phyloP scores from a whole-genome alignment of 768 basidiomycete species.

The Suillus subalutaceus region DNA sequence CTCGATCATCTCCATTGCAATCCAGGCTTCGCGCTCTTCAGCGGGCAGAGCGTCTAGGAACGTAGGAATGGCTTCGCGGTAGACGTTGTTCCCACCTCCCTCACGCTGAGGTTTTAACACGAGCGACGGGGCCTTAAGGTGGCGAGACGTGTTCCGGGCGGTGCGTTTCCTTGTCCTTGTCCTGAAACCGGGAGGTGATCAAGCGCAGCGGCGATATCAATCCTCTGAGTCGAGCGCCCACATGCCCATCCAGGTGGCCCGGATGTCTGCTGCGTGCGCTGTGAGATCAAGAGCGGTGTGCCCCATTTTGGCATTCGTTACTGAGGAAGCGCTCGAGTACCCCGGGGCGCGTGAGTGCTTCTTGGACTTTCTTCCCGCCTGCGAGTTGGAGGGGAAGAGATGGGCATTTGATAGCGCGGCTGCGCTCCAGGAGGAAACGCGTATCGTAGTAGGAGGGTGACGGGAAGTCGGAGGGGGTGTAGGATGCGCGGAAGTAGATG shows the following conservation, averaged over 20 bases:
- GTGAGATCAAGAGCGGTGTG: slow-evolving; percentile 31
- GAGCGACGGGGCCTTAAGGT: slow-evolving; percentile 47
- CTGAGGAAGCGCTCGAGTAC: slow-evolving; percentile 74
- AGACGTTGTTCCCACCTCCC: slow-evolving; percentile 97
- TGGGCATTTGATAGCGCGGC: slow-evolving; percentile 91
- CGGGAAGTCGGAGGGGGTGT: slow-evolving; percentile 81
- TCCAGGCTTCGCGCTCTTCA: slow-evolving; percentile 81
- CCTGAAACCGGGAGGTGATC: slow-evolving; percentile 8
- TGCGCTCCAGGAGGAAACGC: slow-evolving; percentile 79
- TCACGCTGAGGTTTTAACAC: slow-evolving; percentile 98
- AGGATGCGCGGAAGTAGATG: slow-evolving; percentile 91
- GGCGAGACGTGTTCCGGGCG: slow-evolving; percentile 27
- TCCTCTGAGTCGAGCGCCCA: slow-evolving; percentile 66
- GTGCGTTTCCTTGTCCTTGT: slow-evolving; percentile 13
- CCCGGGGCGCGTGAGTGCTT: slow-evolving; percentile 75
- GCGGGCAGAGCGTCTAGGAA: slow-evolving; percentile 68
- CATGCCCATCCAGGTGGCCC: slow-evolving; percentile 86
- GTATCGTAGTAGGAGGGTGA: slow-evolving; percentile 65
- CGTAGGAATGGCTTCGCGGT: slow-evolving; percentile 76
- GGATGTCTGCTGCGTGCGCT: slow-evolving; percentile 46
- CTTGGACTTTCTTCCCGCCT: slow-evolving; percentile 94
- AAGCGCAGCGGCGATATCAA: not conserved
- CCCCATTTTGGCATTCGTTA: slow-evolving; percentile 40
- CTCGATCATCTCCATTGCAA: slow-evolving; percentile 91
- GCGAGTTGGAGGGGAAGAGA: slow-evolving; percentile 89